Percentiles rank a stretch among this genome's conserved stretches.
Conservation (phyloP, 176 grass and related monocot genomes). For the Panicum miliaceum region DNA sequence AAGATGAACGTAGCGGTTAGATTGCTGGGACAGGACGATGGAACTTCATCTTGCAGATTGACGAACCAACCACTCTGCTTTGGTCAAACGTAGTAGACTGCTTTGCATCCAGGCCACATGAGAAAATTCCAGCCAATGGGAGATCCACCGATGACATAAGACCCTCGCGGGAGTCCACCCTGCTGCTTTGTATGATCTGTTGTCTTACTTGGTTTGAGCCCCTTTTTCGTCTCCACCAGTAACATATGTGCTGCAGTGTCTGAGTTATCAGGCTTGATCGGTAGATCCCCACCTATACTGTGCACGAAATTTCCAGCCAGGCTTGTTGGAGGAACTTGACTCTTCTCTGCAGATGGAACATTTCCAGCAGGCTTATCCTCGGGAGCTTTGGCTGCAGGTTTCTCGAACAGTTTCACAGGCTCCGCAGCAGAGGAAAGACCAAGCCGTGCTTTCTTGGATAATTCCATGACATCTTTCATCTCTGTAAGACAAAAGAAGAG, state of each 20-base stretch:
- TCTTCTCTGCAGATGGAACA: slow-evolving; percentile 22
- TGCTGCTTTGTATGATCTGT: slow-evolving; percentile 47
- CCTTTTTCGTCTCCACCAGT: neutral
- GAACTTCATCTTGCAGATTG: slow-evolving; percentile 47
- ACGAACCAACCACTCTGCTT: slow-evolving; percentile 53
- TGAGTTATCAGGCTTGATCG: slow-evolving; percentile 36
- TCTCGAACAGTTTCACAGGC: slow-evolving; percentile 40
- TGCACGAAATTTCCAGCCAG: slow-evolving; percentile 29
- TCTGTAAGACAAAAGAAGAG: slow-evolving; percentile 45
- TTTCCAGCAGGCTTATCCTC: slow-evolving; percentile 30
- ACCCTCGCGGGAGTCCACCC: slow-evolving; percentile 49
- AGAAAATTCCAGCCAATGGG: slow-evolving; percentile 85
- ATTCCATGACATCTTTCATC: slow-evolving; percentile 56
- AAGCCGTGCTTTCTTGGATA: slow-evolving; percentile 59
- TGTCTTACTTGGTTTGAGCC: slow-evolving; percentile 12
- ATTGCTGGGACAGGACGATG: slow-evolving; percentile 3
- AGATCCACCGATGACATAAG: slow-evolving; percentile 85
- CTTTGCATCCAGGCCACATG: slow-evolving; percentile 66
- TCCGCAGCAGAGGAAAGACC: slow-evolving; percentile 42
- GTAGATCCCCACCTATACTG: slow-evolving; percentile 22
- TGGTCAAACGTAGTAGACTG: slow-evolving; percentile 62
- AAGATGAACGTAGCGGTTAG: neutral
- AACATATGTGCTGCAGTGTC: slow-evolving; percentile 27
- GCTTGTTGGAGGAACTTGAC: slow-evolving; percentile 29
- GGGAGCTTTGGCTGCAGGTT: slow-evolving; percentile 1